Evolutionary conservation across 2,329 filamentous ascomycete genomes (phyloP), one percentile per base, ranked within the genome.

Genomic region (Aspergillaceae sp.): DNA sequence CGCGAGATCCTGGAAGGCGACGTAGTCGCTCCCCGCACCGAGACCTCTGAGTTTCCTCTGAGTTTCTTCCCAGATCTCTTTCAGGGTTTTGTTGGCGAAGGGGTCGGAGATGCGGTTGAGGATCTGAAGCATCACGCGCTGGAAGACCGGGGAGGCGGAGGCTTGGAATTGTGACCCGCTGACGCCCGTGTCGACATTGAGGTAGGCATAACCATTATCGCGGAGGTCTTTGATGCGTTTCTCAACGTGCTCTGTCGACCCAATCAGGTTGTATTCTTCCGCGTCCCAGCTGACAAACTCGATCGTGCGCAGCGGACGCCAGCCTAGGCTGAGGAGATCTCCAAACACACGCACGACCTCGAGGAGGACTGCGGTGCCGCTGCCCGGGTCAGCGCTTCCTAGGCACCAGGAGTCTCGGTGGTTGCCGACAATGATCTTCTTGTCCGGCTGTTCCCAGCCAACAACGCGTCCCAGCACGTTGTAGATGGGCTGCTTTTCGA

Each of bases 261-360:
- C 92, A 48, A 95, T 86, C 40, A 92, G 72, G 66, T 96, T 96
- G 71, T 95, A 97, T 66, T 91, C 88, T 56, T 84, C 84, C 3
- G 80, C 92, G 64, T 98, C 92, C 92, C 92, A 98, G 32, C 87
- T 95, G 60, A 90, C 89, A 65, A 98, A 97, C 64, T 94, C 86
- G 53, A 98, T 94, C 3, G 88, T 94, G n/a, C 92, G 84, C 10
- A 94, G 74, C 1, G 92, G 92, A 28, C 86, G 79, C 92, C 92
- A 98, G 44, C 90, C 91, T 47, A 82, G 79, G 10, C 75, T 68
- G 26, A 83, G 74, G 10, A 97, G 77, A 52, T 87, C 81, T 36
- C 89, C 88, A 57, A 98, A 87, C 42, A 95, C 82, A 40, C 86
- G 82, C 26, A 86, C 83, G 48, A 97, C 76, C 69, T 98, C 92